Evolutionary conservation across 805 yeast genomes (phyloP).

Genomic region (Candida mattraensis): DNA sequence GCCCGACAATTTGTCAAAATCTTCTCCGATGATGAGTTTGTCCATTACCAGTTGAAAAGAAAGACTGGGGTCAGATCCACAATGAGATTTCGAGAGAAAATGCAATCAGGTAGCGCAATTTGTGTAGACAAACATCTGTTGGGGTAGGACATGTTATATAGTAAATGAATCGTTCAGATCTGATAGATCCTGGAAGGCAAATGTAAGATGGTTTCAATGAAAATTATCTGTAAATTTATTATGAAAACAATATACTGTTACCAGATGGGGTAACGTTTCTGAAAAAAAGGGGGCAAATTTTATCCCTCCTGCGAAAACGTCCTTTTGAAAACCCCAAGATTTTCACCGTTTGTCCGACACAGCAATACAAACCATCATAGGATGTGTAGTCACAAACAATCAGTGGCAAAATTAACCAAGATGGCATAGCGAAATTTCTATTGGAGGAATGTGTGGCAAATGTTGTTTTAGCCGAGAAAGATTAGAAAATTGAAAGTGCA

Average conservation of each 20-base stretch:
- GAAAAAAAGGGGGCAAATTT: constrained; percentile 1
- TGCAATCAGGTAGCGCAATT: too few relatives aligned
- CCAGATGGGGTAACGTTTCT: background rate
- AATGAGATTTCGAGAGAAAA: too few relatives aligned
- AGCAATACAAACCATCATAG: too few relatives aligned
- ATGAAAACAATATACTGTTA: background rate
- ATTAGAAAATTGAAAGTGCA: background rate
- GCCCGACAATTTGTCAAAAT: constrained; percentile 5
- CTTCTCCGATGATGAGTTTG: constrained; percentile 6
- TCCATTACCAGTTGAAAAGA: constrained; percentile 4
- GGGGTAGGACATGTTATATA: too few relatives aligned
- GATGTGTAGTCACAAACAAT: background rate
- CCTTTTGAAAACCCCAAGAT: too few relatives aligned
- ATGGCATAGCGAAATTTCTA: too few relatives aligned
- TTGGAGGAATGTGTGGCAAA: too few relatives aligned
- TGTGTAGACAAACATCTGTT: too few relatives aligned
- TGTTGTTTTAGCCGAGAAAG: background rate
- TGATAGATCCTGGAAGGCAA: too few relatives aligned
- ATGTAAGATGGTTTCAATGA: too few relatives aligned
- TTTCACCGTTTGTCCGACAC: too few relatives aligned
- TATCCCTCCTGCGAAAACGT: constrained; percentile 4
- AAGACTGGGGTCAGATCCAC: background rate
- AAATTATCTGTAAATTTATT: background rate
- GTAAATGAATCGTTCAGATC: too few relatives aligned
- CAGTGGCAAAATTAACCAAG: background rate